Evolutionary conservation across 2,329 filamentous ascomycete species (phyloP).

Genomic region (Colletotrichum neosansevieriae): DNA sequence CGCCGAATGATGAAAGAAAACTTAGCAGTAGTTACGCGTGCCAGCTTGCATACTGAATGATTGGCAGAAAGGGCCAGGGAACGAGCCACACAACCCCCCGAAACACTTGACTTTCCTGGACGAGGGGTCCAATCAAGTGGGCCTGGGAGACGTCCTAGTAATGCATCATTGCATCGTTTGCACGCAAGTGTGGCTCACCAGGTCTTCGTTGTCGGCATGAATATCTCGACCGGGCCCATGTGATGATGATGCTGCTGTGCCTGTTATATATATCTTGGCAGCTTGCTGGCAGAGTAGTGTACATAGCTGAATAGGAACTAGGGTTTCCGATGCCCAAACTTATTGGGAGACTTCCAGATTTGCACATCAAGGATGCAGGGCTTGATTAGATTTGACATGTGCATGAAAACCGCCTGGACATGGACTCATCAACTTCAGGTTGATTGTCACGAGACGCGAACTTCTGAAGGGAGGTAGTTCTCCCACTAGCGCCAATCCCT

Average conservation of each 20-base stretch:
- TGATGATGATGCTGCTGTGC: slow-evolving; percentile 16
- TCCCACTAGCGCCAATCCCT: too few relatives aligned
- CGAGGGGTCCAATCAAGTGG: slow-evolving; percentile 35
- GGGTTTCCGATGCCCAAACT: too few relatives aligned
- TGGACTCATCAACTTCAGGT: too few relatives aligned
- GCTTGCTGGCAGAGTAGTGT: neutral
- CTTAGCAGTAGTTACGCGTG: too few relatives aligned
- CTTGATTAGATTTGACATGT: neutral
- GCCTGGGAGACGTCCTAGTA: slow-evolving; percentile 20
- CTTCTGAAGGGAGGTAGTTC: too few relatives aligned
- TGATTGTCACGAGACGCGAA: neutral
- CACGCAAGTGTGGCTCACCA: slow-evolving; percentile 33
- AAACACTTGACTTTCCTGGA: slow-evolving; percentile 21
- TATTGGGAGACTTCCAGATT: too few relatives aligned
- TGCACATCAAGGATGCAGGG: too few relatives aligned
- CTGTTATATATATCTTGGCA: neutral
- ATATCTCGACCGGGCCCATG: slow-evolving; percentile 14
- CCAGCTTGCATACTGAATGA: slow-evolving; percentile 12
- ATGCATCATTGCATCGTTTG: slow-evolving; percentile 39
- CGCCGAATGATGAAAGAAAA: too few relatives aligned
- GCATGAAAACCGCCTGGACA: neutral
- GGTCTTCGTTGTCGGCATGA: neutral
- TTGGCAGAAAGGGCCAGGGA: slow-evolving; percentile 22
- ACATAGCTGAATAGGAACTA: neutral
- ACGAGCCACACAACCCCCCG: slow-evolving; percentile 28